Conservation (phyloP, 2,329 filamentous ascomycete species). For the Penicillium nordicum region DNA sequence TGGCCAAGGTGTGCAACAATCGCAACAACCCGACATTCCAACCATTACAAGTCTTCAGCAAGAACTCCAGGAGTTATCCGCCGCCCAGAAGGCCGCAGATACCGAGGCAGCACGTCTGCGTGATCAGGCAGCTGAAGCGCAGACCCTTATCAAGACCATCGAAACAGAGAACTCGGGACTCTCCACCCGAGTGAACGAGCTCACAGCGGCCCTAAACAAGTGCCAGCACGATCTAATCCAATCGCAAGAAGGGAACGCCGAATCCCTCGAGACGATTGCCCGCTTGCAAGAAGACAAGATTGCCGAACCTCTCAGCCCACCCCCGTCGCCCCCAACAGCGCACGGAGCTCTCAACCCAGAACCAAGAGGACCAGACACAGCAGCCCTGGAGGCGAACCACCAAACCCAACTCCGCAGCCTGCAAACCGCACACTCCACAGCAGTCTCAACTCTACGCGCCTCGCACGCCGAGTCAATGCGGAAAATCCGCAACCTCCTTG, state of each 20-base stretch:
- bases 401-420: constrained; percentile 36
- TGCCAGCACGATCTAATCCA: constrained; percentile 31
- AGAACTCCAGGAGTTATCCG: constrained; percentile 29
- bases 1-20: constrained; percentile 21
- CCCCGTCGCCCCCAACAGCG: constrained; percentile 26
- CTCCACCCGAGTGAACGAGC: constrained; percentile 32
- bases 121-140: constrained; percentile 37
- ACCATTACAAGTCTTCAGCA: constrained; percentile 26
- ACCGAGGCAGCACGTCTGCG: constrained; percentile 35
- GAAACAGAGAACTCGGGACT: constrained; percentile 41
- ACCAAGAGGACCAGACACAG: constrained; percentile 11
- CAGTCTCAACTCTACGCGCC: constrained; percentile 36
- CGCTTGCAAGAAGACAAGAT: constrained; percentile 29
- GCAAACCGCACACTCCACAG: constrained; percentile 36
- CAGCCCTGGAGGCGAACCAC: constrained; percentile 32
- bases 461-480: constrained; percentile 38
- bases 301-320: constrained; percentile 31
- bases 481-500: constrained; percentile 35
- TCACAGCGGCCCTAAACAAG: constrained; percentile 32
- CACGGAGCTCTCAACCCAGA: constrained; percentile 5
- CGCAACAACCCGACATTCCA: constrained; percentile 14
- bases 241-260: constrained; percentile 31
- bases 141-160: constrained; percentile 36
- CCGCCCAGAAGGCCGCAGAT: constrained; percentile 32
- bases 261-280: constrained; percentile 30